Conservation (phyloP, 2,329 filamentous ascomycete species). For the Fusarium equiseti region DNA sequence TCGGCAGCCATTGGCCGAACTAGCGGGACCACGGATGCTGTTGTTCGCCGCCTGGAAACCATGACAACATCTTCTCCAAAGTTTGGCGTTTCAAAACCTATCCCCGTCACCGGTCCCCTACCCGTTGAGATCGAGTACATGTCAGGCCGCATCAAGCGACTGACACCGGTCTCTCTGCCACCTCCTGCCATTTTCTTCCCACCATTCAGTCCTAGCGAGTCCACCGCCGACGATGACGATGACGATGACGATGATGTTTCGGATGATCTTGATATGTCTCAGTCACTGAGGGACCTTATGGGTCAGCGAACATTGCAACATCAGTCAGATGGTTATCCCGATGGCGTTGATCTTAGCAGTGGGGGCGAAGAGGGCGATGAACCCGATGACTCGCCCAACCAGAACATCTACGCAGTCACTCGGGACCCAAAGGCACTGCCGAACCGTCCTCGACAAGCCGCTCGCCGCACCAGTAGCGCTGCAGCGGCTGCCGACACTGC, state of each 20-base stretch:
- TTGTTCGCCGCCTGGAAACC: slow-evolving; percentile 57
- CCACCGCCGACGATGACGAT: slow-evolving; percentile 50
- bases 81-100: slow-evolving; percentile 3
- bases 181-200: slow-evolving; percentile 66
- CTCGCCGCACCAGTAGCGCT: slow-evolving; percentile 49
- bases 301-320: slow-evolving; percentile 54
- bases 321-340: slow-evolving; percentile 57
- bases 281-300: slow-evolving; percentile 49
- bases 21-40: slow-evolving; percentile 54
- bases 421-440: slow-evolving; percentile 35
- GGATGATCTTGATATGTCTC: slow-evolving; percentile 48
- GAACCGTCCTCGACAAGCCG: slow-evolving; percentile 28
- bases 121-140: slow-evolving; percentile 61
- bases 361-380: slow-evolving; percentile 58
- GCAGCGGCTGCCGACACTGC: slow-evolving; percentile 51
- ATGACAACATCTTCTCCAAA: slow-evolving; percentile 57
- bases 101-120: not conserved
- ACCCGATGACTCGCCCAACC: slow-evolving; percentile 51
- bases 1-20: slow-evolving; percentile 20
- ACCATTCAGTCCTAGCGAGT: slow-evolving; percentile 59
- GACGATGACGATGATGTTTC: slow-evolving; percentile 49
- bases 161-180: slow-evolving; percentile 63
- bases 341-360: slow-evolving; percentile 56
- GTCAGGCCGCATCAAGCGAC: slow-evolving; percentile 55
- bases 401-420: slow-evolving; percentile 50